Evolutionary conservation across 2,329 filamentous ascomycete species (phyloP).

Genomic region (Colletotrichum gigasporum): DNA sequence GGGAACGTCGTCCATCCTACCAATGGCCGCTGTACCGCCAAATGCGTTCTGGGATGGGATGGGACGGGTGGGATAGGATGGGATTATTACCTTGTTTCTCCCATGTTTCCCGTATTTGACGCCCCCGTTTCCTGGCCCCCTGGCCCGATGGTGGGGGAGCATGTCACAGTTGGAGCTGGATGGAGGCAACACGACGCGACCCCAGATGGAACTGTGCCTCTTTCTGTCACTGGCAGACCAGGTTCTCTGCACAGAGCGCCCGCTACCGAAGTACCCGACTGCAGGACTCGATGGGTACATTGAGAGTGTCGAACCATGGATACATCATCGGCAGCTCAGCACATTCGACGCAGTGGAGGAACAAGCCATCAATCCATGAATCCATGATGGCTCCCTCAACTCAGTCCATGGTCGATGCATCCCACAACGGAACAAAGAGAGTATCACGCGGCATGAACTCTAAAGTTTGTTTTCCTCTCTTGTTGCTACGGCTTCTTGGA

Average conservation of each 20-base stretch:
- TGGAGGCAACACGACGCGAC: conserved; percentile 24
- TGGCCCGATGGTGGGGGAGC: conserved; percentile 16
- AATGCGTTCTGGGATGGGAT: conserved; percentile 9
- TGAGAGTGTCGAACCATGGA: background rate
- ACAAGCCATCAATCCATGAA: background rate
- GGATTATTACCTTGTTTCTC: conserved; percentile 26
- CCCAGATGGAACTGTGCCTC: conserved; percentile 17
- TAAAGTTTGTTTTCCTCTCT: conserved; percentile 7
- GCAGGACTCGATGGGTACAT: conserved; percentile 2
- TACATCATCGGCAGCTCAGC: background rate
- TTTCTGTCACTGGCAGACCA: conserved; percentile 13
- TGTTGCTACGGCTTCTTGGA: conserved; percentile 27
- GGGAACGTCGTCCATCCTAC: background rate
- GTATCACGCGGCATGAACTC: conserved; percentile 13
- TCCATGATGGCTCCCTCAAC: background rate
- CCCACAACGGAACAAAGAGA: conserved; percentile 11
- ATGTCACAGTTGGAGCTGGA: conserved; percentile 21
- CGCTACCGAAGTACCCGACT: conserved; percentile 1
- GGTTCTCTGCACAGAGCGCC: conserved; percentile 14
- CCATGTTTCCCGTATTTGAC: conserved; percentile 29
- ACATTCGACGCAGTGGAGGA: background rate
- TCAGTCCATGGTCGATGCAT: background rate
- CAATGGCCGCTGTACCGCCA: background rate
- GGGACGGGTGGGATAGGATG: conserved; percentile 12
- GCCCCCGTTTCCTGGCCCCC: conserved; percentile 10